Evolutionary conservation across 768 basidiomycete genomes (phyloP), one percentile per base, ranked within the genome.

Genomic region (Chiua virens): DNA sequence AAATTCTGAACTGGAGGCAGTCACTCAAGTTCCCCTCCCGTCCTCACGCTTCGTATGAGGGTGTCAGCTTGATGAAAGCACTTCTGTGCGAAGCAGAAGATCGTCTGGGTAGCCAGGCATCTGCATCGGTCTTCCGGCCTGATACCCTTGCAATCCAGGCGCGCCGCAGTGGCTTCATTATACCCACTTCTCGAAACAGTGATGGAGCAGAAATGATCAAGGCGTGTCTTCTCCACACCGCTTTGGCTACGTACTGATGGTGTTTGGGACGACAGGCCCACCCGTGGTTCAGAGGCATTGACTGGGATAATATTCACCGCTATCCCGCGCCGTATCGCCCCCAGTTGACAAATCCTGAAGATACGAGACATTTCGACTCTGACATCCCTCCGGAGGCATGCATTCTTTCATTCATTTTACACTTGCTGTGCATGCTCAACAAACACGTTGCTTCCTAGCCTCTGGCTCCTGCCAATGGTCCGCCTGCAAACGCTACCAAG

Each of bases 21-120:
- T 81, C 87, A 22, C 78, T 98, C 57, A 86, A 87, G 53, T 98
- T 98, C 71, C 93, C 95, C 6, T 70, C 83, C 23, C 81, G 85
- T 54, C 93, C 93, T 53, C 82, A 79, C 52, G 86, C 95, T 50
- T 93, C 93, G 45, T 83, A 84, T 66, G 91, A 92, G 71, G 94
- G 87, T 45, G 79, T 91, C 55, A 86, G 86, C 73, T 75, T 98
- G 62, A 90, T 98, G 81, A 81, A 87, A 62, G 85, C 84, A 58
- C 79, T 98, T 22, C 82, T 98, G 28, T 98, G 96, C 68, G 96
- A 99, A 71, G 87, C 93, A 8, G 94, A 98, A 72, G 92, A 97
- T 69, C 85, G 96, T 45, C 78, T 99, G 42, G 93, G 91, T 35
- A 88, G 87, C 42, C 85, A 87, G 65, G 70, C 81, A 22, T 76